A percentile compares a stretch with the other conserved stretches of the same genome.
These are phyloP conservation scores for Komagataea norvegica DNA, from an alignment of 1,139 yeast genomes.

Conservation along the genomic window DNA sequence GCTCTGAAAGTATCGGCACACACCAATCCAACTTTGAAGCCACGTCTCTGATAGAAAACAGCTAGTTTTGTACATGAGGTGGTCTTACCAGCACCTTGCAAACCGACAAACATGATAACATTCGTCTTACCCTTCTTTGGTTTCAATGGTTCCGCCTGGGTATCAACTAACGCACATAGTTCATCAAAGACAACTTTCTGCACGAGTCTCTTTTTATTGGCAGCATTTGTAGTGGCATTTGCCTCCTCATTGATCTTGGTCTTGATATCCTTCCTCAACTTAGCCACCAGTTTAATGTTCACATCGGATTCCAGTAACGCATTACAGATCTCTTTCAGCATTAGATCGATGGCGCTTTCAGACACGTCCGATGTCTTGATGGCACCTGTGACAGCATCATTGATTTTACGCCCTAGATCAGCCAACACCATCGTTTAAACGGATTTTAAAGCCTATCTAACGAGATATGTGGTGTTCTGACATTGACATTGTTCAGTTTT, in stretches of 20 bases:
- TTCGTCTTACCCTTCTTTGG: constrained; percentile 75
- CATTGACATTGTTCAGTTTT: neutral
- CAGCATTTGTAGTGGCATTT: constrained; percentile 25
- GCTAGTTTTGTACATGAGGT: constrained; percentile 97
- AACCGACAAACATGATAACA: constrained; percentile 94
- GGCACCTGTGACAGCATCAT: constrained; percentile 66
- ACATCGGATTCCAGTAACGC: constrained; percentile 93
- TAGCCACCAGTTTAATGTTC: constrained; percentile 76
- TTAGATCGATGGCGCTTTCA: constrained; percentile 54
- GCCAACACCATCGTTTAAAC: constrained; percentile 73
- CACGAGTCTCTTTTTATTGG: constrained; percentile 67
- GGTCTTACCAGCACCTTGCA: constrained; percentile 98
- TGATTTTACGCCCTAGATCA: constrained; percentile 85
- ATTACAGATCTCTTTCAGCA: constrained; percentile 84
- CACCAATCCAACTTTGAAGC: constrained; percentile 90
- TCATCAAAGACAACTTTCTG: constrained; percentile 95
- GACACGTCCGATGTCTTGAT: constrained; percentile 57
- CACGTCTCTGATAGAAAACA: constrained; percentile 88
- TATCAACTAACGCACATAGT: constrained; percentile 78
- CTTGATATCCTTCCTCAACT: constrained; percentile 70
- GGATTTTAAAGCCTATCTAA: constrained; percentile 11
- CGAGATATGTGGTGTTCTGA: constrained; percentile 15
- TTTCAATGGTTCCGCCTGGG: constrained; percentile 59
- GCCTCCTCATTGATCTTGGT: constrained; percentile 40
- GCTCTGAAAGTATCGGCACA: constrained; percentile 99